Conservation (phyloP, 805 yeast species). For the Myxozyma sirexii region DNA sequence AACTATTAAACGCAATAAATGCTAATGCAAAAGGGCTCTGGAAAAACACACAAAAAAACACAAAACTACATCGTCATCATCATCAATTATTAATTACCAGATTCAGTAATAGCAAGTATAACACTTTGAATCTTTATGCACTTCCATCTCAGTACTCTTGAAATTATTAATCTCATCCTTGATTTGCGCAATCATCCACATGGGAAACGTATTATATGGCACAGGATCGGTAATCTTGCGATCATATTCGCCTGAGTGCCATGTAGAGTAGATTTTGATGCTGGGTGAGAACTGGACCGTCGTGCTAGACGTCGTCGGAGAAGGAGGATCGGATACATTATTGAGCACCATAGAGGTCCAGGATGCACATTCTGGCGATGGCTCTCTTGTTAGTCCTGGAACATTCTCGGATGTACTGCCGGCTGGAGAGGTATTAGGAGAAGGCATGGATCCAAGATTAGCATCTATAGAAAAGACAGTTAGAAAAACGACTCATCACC, state of each 20-base stretch:
- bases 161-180: constrained; percentile 80
- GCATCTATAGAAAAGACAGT: background rate
- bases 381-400: constrained; percentile 20
- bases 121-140: constrained; percentile 76
- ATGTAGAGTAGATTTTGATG: constrained; percentile 83
- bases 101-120: constrained; percentile 78
- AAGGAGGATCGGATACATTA: background rate
- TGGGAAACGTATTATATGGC: constrained; percentile 23
- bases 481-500: background rate
- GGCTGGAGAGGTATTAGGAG: background rate
- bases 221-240: constrained; percentile 46
- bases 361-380: constrained; percentile 17
- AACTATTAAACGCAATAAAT: background rate
- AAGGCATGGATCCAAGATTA: constrained; percentile 1
- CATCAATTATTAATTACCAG: background rate
- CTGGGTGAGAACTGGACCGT: constrained; percentile 73
- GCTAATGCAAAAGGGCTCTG: too few relatives aligned
- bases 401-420: background rate
- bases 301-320: background rate
- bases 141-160: constrained; percentile 71
- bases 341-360: constrained; percentile 5
- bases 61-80: background rate
- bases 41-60: too few relatives aligned
- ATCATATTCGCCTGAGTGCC: constrained; percentile 80
- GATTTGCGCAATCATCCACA: constrained; percentile 74